These are phyloP conservation scores for Salvia miltiorrhiza DNA, from an alignment of 257 asterid genomes.

Conservation along the genomic window DNA sequence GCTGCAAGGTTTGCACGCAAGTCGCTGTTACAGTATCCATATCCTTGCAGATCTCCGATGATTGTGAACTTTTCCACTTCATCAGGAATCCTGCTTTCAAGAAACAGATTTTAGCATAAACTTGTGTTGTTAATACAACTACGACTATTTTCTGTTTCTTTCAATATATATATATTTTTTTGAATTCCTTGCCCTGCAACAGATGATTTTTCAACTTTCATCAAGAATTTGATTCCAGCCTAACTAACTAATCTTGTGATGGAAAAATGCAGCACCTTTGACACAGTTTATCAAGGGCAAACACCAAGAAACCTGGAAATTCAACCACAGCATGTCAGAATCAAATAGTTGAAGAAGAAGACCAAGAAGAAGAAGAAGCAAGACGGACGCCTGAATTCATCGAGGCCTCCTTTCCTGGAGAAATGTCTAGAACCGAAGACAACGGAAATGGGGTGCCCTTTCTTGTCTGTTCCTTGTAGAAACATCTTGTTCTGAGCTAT, in stretches of 20 bases:
- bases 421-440: slow-evolving; percentile 58
- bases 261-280: slow-evolving; percentile 47
- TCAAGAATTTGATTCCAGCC: not conserved
- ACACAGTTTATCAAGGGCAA: slow-evolving; percentile 58
- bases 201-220: not conserved
- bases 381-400: slow-evolving; percentile 63
- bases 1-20: slow-evolving; percentile 58
- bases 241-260: not conserved
- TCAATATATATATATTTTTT: too few species aligned
- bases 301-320: slow-evolving; percentile 67
- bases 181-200: too few species aligned
- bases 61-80: slow-evolving; percentile 72
- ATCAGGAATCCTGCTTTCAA: slow-evolving; percentile 41
- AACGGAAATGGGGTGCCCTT: slow-evolving; percentile 64
- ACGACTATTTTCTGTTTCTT: too few species aligned
- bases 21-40: slow-evolving; percentile 70
- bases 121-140: not conserved
- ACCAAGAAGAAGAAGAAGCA: not conserved
- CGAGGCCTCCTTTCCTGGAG: slow-evolving; percentile 50
- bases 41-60: slow-evolving; percentile 74
- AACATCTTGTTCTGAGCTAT: slow-evolving; percentile 66
- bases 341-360: not conserved
- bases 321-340: not conserved
- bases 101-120: not conserved
- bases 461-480: slow-evolving; percentile 65